Conservation (phyloP, 176 grass and related monocot species). For the Thalia dealbata region DNA sequence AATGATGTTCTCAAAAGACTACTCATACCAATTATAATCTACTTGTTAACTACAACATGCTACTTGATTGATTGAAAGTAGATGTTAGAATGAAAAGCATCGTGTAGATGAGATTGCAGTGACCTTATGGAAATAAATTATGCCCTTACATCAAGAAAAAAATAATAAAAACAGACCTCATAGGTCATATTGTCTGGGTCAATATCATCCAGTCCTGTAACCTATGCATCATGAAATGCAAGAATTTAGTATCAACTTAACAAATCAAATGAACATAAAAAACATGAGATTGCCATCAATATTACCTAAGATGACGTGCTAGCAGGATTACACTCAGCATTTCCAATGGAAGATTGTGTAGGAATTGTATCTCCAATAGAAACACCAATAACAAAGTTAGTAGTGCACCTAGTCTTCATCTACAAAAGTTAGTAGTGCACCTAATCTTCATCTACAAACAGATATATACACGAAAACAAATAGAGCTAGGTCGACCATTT, state of each 20-base stretch:
- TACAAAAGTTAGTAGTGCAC: conserved; percentile 1
- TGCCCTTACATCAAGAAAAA: no score
- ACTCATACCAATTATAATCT: no score
- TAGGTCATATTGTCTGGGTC: conserved; percentile 91
- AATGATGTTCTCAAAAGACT: no score
- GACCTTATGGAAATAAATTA: neutral
- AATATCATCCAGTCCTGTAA: conserved; percentile 40
- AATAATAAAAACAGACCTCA: conserved; percentile 44
- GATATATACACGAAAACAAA: neutral
- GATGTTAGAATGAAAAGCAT: neutral
- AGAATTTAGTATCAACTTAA: neutral
- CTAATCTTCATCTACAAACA: neutral
- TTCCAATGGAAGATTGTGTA: conserved; percentile 21
- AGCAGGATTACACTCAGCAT: conserved; percentile 15
- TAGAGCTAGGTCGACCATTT: neutral
- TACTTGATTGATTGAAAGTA: neutral
- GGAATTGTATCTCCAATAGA: conserved; percentile 38
- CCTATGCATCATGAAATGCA: conserved; percentile 21
- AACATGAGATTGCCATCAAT: neutral
- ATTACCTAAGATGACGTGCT: conserved; percentile 43
- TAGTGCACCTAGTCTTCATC: conserved; percentile 1
- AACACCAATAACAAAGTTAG: conserved; percentile 12
- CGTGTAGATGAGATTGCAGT: neutral
- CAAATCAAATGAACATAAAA: neutral
- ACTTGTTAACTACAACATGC: neutral